Evolutionary conservation across 106 monocot species (phyloP).

Genomic region (Platanthera zijinensis): DNA sequence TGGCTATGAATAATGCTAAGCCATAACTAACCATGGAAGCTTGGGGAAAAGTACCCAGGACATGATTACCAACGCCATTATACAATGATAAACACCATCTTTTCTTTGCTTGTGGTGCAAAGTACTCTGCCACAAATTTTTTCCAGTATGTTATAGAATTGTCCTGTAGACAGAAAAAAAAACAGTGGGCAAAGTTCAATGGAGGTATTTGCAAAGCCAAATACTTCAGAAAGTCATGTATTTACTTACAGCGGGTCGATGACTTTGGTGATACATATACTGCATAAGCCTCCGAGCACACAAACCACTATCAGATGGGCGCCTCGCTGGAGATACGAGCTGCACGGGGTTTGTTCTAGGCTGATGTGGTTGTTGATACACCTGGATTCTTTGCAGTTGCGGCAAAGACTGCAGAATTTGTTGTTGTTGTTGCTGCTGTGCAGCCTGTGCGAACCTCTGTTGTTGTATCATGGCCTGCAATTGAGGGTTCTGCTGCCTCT

Average conservation of each 20-base stretch:
- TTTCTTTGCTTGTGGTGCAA: conserved; percentile 77
- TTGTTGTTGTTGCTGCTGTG: conserved; percentile 41
- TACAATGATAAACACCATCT: conserved; percentile 84
- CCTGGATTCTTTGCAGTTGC: conserved; percentile 51
- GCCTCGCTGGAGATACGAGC: conserved; percentile 32
- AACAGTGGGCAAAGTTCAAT: not conserved
- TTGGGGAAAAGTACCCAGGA: conserved; percentile 70
- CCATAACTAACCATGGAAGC: conserved; percentile 57
- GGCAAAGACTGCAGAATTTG: conserved; percentile 63
- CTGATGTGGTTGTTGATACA: conserved; percentile 52
- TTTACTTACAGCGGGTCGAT: conserved; percentile 66
- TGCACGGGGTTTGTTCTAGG: conserved; percentile 38
- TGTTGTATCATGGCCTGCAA: conserved; percentile 73
- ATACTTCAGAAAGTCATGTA: conserved; percentile 10
- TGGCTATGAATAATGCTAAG: not conserved
- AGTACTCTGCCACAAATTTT: conserved; percentile 83
- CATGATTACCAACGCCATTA: conserved; percentile 57
- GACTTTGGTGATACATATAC: conserved; percentile 84
- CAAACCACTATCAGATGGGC: conserved; percentile 49
- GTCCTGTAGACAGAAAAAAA: conserved; percentile 39
- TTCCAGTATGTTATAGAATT: conserved; percentile 88
- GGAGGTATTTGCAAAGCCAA: not conserved
- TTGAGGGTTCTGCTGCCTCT: conserved; percentile 65
- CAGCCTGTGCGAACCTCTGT: conserved; percentile 37
- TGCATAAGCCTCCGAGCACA: conserved; percentile 85